Base-by-base conservation (phyloP, 345 rosid genomes). In the Geranium rotundifolium region DNA sequence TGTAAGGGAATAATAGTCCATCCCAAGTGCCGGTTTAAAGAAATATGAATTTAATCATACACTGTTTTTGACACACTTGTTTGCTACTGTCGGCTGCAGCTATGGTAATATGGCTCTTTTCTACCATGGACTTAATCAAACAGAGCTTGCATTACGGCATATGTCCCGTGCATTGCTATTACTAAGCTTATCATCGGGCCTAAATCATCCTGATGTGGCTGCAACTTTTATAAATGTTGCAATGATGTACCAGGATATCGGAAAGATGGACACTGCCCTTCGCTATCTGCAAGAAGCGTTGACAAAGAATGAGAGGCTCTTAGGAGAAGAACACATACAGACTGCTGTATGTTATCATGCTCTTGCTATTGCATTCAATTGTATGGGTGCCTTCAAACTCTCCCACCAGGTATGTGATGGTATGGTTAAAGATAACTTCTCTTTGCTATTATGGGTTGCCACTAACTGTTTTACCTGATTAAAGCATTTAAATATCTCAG, bases 331-430 rank as follows among this genome's bases (percentile, higher is more conserved):
- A 29, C 99, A 95, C 72, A 85, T 95, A 68, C 99, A 90, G 67
- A 95, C 99, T 71, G 99, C 99, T 29, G 96, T 95, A 27, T 95
- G 97, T 81, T 95, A 90, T 70, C 99, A 95, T 75, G 97, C 97
- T 54, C 97, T 95, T 74, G 99, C 99, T 34, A 95, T 95, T 71
- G 99, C 96, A 23, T 95, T 82, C 64, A 95, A 88, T 63, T 90
- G 97, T 67, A 90, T 90, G 96, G 97, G 97, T 4, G 86, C 90
- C 69, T 95, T 81, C 76, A 95, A 90, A 79, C 93, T 95, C 62
- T 95, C 97, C 54, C 89, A 90, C 74, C 99, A 95, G 97, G 99
- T 67, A 77, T 56, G 79, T 73, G 10, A 54, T 63, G 66, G 19
- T 63, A 34, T 34, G 41, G 41, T 66, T 57, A 16, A 20, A 57